phyloP scores from a whole-genome alignment of 108 stramenopile species.

The Cyclotella choctawhatcheeana region DNA sequence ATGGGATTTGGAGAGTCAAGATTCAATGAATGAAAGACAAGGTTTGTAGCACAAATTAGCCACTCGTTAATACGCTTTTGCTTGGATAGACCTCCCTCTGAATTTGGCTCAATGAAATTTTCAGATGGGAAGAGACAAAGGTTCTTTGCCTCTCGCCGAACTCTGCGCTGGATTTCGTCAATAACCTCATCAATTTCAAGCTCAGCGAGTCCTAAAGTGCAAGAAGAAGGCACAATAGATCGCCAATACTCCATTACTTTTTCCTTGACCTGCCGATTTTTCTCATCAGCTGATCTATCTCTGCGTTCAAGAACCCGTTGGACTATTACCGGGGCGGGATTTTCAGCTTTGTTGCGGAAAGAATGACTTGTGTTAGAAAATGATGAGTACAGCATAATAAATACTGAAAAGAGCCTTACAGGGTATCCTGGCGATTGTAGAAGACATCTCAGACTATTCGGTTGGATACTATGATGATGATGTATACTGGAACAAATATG shows the following conservation, averaged over 20 bases:
- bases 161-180: conserved; percentile 5
- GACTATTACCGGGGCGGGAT: too few species aligned
- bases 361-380: too few species aligned
- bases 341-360: too few species aligned
- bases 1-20: conserved; percentile 18
- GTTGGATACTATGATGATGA: too few species aligned
- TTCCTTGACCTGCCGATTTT: neutral
- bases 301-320: too few species aligned
- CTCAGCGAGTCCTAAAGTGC: conserved; percentile 3
- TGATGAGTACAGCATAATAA: too few species aligned
- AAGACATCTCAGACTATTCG: too few species aligned
- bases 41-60: neutral
- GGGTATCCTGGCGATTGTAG: too few species aligned
- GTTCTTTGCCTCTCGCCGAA: conserved; percentile 2
- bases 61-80: neutral
- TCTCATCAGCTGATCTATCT: conserved; percentile 10
- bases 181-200: conserved; percentile 11
- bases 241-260: conserved; percentile 5
- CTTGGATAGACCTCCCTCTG: neutral
- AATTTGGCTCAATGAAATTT: neutral
- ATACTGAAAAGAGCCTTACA: too few species aligned
- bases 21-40: conserved; percentile 8
- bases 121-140: conserved; percentile 12
- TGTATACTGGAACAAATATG: too few species aligned
- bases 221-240: conserved; percentile 12